Evolutionary conservation across 1,284 basidiomycete species (phyloP).

Genomic region (Marasmius tenuissimus): DNA sequence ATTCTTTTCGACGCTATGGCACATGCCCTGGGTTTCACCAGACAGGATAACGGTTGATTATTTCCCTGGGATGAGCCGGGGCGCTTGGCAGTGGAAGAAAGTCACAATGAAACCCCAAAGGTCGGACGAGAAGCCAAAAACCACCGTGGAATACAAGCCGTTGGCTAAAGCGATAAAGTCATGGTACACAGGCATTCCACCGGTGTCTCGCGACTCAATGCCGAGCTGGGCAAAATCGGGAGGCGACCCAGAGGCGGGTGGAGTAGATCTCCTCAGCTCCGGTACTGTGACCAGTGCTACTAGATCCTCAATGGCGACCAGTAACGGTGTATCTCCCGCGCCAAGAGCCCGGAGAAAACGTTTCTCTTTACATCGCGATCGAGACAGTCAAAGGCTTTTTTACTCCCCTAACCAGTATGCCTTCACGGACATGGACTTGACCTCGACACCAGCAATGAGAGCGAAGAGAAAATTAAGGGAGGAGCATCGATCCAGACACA

Average conservation of each 20-base stretch:
- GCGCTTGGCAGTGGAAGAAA: conserved; percentile 4
- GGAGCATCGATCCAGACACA: not conserved
- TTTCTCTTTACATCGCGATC: conserved; percentile 3
- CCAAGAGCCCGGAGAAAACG: not conserved
- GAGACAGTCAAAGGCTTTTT: conserved; percentile 7
- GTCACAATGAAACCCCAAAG: not conserved
- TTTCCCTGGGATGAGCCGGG: conserved; percentile 7
- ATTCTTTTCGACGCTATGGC: conserved; percentile 5
- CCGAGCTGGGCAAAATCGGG: not conserved
- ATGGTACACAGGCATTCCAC: conserved; percentile 11
- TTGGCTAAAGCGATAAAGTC: conserved; percentile 9
- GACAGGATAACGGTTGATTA: conserved; percentile 13
- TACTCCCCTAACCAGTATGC: conserved; percentile 6
- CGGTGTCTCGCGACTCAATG: not conserved
- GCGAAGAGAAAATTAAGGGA: not conserved
- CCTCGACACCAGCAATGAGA: conserved; percentile 3
- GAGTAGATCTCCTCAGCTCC: conserved; percentile 11
- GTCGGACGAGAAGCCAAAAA: not conserved
- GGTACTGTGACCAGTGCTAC: conserved; percentile 2
- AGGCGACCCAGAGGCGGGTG: not conserved
- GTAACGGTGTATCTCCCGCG: not conserved
- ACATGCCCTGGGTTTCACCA: conserved; percentile 11
- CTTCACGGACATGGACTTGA: conserved; percentile 2
- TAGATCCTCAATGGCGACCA: conserved; percentile 7
- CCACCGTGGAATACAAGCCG: conserved; percentile 9